phyloP scores from a whole-genome alignment of 805 yeast species.

The Cyberlindnera euphorbiiphila region DNA sequence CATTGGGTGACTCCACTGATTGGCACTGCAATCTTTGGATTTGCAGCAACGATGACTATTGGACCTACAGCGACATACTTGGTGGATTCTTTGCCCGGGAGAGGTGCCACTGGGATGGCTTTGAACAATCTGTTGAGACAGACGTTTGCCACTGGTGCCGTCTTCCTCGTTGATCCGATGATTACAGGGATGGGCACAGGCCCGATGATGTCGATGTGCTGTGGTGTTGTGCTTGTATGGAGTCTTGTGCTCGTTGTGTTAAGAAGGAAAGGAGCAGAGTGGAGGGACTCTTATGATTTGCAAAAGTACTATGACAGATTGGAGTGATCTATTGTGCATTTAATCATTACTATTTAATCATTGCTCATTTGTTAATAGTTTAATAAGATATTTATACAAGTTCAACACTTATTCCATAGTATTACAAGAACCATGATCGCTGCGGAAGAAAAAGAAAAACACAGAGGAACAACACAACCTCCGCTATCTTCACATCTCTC shows the following conservation, averaged over 20 bases:
- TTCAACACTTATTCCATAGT: no score
- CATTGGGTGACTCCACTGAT: slow-evolving; percentile 79
- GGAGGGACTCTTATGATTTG: slow-evolving; percentile 62
- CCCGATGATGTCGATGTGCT: slow-evolving; percentile 60
- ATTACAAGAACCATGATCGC: no score
- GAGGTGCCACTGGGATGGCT: slow-evolving; percentile 88
- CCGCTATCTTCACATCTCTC: no score
- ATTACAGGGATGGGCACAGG: slow-evolving; percentile 67
- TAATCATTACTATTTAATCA: not conserved
- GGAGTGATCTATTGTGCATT: slow-evolving; percentile 18
- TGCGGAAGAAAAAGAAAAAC: no score
- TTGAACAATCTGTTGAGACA: slow-evolving; percentile 72
- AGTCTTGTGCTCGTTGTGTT: slow-evolving; percentile 42
- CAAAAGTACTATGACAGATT: slow-evolving; percentile 48
- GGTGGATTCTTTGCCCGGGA: slow-evolving; percentile 81
- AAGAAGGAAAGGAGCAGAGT: slow-evolving; percentile 52
- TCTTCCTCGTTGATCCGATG: slow-evolving; percentile 72
- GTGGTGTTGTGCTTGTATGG: slow-evolving; percentile 49
- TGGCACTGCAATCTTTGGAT: slow-evolving; percentile 80
- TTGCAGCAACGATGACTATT: slow-evolving; percentile 78
- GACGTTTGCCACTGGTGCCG: slow-evolving; percentile 69
- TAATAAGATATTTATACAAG: slow-evolving; percentile 1
- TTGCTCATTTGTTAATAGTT: not conserved
- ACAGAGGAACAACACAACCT: no score
- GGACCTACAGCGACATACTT: slow-evolving; percentile 78